Evolutionary conservation across 345 rosid genomes (phyloP).

Genomic region (Syzygium oleosum): DNA sequence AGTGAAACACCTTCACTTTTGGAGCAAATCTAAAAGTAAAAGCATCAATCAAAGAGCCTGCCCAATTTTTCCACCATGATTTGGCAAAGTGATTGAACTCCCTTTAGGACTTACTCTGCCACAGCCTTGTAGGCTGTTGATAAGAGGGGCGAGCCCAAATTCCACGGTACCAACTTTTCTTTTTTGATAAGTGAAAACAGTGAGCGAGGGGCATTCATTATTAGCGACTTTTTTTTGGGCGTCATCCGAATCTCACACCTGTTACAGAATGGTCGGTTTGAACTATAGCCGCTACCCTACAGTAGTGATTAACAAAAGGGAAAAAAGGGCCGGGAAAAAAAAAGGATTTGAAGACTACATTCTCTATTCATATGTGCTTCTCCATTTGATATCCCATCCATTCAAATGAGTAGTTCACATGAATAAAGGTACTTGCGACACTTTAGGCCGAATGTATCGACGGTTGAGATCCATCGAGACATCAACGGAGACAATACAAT

Average conservation of each 20-base stretch:
- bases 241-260: rapidly evolving
- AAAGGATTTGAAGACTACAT: not conserved
- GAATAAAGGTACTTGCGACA: rapidly evolving
- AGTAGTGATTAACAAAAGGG: not conserved
- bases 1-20: not conserved
- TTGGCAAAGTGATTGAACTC: not conserved
- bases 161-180: not conserved
- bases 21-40: not conserved
- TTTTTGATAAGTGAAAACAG: not conserved
- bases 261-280: not conserved
- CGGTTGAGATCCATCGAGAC: not conserved
- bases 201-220: rapidly evolving
- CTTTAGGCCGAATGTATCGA: rapidly evolving
- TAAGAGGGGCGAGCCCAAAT: not conserved
- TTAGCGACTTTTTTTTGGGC: not conserved
- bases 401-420: not conserved
- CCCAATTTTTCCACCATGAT: not conserved
- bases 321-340: rapidly evolving
- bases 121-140: not conserved
- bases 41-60: not conserved
- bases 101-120: not conserved
- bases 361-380: rapidly evolving
- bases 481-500: not conserved
- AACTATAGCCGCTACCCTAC: rapidly evolving
- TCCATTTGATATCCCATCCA: rapidly evolving